phyloP scores from a whole-genome alignment of 495 filamentous ascomycete species.

The Diplogelasinospora grovesii region DNA sequence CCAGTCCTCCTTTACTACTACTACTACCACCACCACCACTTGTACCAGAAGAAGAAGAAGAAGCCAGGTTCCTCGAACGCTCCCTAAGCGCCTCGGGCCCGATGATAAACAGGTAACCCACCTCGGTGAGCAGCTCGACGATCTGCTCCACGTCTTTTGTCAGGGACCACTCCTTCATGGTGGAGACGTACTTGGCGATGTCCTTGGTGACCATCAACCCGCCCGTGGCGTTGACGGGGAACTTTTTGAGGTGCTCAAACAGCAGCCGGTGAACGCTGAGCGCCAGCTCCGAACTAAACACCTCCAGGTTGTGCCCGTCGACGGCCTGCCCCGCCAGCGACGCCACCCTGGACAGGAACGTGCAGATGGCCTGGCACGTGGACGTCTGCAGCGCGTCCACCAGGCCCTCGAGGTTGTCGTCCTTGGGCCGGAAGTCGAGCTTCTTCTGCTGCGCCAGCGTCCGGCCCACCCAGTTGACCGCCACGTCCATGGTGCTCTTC shows the following conservation, averaged over 20 bases:
- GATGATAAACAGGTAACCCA: conserved; percentile 95
- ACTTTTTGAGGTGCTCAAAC: conserved; percentile 90
- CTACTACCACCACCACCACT: conserved; percentile 1
- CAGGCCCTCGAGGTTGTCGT: conserved; percentile 65
- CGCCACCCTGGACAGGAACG: conserved; percentile 64
- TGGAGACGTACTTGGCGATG: conserved; percentile 79
- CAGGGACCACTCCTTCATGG: conserved; percentile 74
- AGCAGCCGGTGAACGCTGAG: conserved; percentile 67
- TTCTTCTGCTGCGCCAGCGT: conserved; percentile 79
- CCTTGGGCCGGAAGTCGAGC: conserved; percentile 84
- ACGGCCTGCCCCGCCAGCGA: conserved; percentile 57
- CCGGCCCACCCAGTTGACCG: conserved; percentile 69
- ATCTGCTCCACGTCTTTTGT: conserved; percentile 60
- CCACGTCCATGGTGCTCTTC: conserved; percentile 77
- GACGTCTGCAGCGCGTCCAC: conserved; percentile 80
- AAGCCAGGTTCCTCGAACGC: conserved; percentile 54
- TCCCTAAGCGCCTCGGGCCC: conserved; percentile 82
- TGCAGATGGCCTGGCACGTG: conserved; percentile 70
- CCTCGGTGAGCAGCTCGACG: conserved; percentile 82
- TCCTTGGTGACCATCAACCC: conserved; percentile 95
- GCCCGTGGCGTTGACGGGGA: conserved; percentile 82
- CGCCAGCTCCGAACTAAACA: conserved; percentile 80
- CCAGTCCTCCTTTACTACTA: no score
- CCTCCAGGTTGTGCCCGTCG: conserved; percentile 67
- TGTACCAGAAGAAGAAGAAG: conserved; percentile 2